Evolutionary conservation across 129 eudicot genomes (phyloP).

Genomic region (Chrysanthemum lavandulifolium): DNA sequence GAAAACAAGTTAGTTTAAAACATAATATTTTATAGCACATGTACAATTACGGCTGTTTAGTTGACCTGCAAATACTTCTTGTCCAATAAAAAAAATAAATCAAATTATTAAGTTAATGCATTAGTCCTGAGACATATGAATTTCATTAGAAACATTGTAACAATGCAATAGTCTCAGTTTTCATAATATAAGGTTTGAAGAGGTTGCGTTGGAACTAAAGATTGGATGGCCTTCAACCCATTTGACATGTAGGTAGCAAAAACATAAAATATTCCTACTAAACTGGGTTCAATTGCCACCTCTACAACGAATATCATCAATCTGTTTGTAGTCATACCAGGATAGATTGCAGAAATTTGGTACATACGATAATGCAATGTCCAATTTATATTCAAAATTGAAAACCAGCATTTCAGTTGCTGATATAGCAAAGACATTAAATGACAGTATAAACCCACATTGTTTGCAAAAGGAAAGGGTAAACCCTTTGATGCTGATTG

Average conservation of each 20-base stretch:
- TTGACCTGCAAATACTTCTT: background rate
- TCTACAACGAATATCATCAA: background rate
- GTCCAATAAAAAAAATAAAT: background rate
- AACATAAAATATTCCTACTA: background rate
- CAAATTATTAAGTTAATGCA: no score
- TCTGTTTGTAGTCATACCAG: background rate
- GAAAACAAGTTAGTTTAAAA: background rate
- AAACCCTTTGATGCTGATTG: background rate
- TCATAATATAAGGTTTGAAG: background rate
- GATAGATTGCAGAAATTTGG: background rate
- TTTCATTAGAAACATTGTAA: no score
- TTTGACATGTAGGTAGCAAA: background rate
- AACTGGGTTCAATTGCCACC: background rate
- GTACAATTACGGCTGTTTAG: background rate
- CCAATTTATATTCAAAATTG: background rate
- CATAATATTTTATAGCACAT: background rate
- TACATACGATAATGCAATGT: background rate
- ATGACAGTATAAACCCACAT: background rate
- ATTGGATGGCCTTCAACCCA: background rate
- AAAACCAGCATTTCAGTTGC: background rate
- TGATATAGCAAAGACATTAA: background rate
- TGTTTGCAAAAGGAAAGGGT: background rate
- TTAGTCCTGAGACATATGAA: no score
- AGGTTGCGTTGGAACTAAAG: background rate
- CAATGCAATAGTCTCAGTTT: no score